Conservation (phyloP, 805 yeast genomes). For the Candida sakaeoensis region DNA sequence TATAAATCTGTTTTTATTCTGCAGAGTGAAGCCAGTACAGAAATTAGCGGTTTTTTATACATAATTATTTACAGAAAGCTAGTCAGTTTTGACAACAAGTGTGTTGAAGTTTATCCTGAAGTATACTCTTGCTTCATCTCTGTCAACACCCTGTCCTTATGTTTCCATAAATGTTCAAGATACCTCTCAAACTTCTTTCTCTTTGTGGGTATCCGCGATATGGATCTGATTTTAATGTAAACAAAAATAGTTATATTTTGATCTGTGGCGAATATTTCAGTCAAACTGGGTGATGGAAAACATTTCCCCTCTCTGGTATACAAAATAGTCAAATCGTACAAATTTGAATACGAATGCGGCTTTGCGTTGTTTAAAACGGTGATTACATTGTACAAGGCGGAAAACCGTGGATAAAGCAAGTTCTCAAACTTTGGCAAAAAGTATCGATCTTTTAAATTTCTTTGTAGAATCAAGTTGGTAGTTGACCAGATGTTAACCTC, state of each 20-base stretch:
- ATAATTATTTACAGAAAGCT: too few species aligned
- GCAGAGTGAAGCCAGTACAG: too few species aligned
- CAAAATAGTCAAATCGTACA: slow-evolving; percentile 56
- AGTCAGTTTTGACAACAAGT: too few species aligned
- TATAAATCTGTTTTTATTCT: too few species aligned
- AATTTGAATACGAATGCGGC: slow-evolving; percentile 34
- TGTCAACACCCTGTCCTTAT: slow-evolving; percentile 49
- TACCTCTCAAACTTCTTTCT: slow-evolving; percentile 63
- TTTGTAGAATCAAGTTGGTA: slow-evolving; percentile 47
- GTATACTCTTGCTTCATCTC: slow-evolving; percentile 23
- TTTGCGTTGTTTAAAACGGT: slow-evolving; percentile 32
- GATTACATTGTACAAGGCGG: slow-evolving; percentile 51
- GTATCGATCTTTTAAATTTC: slow-evolving; percentile 49
- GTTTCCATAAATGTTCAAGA: slow-evolving; percentile 71
- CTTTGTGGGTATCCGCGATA: slow-evolving; percentile 49
- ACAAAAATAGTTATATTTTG: slow-evolving; percentile 39
- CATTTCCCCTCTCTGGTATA: slow-evolving; percentile 24
- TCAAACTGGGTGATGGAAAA: slow-evolving; percentile 29
- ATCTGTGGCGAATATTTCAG: slow-evolving; percentile 23
- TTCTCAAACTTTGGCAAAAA: slow-evolving; percentile 59
- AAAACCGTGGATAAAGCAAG: slow-evolving; percentile 75
- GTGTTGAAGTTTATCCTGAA: too few species aligned
- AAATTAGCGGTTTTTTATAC: too few species aligned
- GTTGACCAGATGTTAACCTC: slow-evolving; percentile 73
- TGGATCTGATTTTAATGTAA: slow-evolving; percentile 44